Evolutionary conservation across 257 asterid species (phyloP).

Genomic region (Solanum pennellii): DNA sequence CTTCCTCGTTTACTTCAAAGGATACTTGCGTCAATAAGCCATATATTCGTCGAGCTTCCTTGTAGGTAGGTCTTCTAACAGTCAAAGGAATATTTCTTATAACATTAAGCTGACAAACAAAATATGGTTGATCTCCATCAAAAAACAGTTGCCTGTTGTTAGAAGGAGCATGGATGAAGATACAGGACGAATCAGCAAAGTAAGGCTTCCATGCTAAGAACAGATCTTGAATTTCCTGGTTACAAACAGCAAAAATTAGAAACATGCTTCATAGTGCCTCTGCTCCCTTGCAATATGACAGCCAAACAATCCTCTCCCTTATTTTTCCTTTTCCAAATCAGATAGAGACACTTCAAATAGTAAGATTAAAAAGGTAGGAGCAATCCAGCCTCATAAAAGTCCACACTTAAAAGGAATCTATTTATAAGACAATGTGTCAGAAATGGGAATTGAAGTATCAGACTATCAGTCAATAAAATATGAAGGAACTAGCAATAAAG

Average conservation of each 20-base stretch:
- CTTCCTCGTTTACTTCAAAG: conserved; percentile 36
- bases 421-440: not conserved
- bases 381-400: not conserved
- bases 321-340: not conserved
- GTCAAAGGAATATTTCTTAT: conserved; percentile 73
- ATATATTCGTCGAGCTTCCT: conserved; percentile 77
- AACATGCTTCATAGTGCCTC: not conserved
- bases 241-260: not conserved
- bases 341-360: not conserved
- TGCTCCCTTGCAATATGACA: not conserved
- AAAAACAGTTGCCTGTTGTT: conserved; percentile 67
- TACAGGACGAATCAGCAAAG: conserved; percentile 51
- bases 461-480: not conserved
- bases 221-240: conserved; percentile 78
- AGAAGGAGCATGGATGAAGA: conserved; percentile 74
- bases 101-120: conserved; percentile 43
- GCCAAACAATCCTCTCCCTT: not conserved
- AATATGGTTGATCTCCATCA: conserved; percentile 69
- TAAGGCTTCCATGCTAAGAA: conserved; percentile 72
- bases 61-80: conserved; percentile 79
- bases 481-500: not conserved
- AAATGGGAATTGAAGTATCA: not conserved
- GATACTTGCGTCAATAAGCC: conserved; percentile 54
- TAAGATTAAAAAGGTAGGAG: not conserved
- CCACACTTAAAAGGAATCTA: not conserved